These are phyloP conservation scores for Bipolaris sorokiniana DNA, from an alignment of 2,329 filamentous ascomycete genomes.

Conservation along the genomic window DNA sequence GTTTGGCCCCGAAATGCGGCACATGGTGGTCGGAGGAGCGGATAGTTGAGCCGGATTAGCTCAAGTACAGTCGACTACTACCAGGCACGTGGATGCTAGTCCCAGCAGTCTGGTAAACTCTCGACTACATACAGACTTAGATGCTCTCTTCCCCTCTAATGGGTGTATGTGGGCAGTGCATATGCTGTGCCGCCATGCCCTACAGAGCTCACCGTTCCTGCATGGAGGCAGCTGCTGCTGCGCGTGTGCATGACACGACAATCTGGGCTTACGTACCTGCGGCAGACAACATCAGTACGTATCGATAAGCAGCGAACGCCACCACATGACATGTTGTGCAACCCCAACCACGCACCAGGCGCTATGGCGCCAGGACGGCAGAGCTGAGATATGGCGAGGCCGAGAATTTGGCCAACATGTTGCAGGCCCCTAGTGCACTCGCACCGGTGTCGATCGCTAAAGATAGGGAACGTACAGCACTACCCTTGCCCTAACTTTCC, in stretches of 20 bases:
- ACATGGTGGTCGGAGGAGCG: constrained; percentile 17
- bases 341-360: not conserved
- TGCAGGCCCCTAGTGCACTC: constrained; percentile 8
- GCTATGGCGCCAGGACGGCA: not conserved
- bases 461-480: constrained; percentile 6
- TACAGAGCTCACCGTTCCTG: constrained; percentile 7
- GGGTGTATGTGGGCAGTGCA: not conserved
- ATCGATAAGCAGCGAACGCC: constrained; percentile 5
- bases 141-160: too few relatives aligned
- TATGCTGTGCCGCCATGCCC: not conserved
- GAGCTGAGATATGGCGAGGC: not conserved
- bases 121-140: not conserved
- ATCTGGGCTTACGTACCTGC: constrained; percentile 7
- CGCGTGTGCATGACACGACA: constrained; percentile 3
- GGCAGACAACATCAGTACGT: not conserved
- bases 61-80: constrained; percentile 14
- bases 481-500: constrained; percentile 6
- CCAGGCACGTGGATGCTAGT: constrained; percentile 14
- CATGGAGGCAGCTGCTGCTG: constrained; percentile 2
- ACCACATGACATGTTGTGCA: not conserved
- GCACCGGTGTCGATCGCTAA: constrained; percentile 4
- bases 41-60: constrained; percentile 17
- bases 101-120: constrained; percentile 4
- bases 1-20: constrained; percentile 11
- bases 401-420: not conserved